phyloP scores from a whole-genome alignment of 345 rosid genomes.

The Pugionium cornutum region DNA sequence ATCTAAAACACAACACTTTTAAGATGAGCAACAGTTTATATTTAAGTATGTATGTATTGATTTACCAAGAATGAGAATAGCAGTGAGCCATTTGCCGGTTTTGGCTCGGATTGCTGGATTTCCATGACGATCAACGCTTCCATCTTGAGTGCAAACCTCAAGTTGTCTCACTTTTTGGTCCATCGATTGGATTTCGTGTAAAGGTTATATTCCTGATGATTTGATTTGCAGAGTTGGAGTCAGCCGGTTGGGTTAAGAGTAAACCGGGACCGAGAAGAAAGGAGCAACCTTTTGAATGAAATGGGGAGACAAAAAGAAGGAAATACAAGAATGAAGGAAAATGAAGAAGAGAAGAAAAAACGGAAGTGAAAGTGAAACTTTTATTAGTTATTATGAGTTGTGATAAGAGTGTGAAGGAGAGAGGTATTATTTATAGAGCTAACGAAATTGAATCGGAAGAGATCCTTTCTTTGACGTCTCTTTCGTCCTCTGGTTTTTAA shows the following conservation, averaged over 20 bases:
- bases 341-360: constrained; percentile 19
- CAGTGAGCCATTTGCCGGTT: constrained; percentile 87
- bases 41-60: not conserved
- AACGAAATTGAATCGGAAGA: constrained; percentile 21
- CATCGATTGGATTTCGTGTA: constrained; percentile 29
- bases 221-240: not conserved
- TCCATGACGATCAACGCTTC: constrained; percentile 79
- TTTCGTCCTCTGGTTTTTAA: constrained; percentile 25
- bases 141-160: constrained; percentile 63
- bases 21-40: not conserved
- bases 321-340: constrained; percentile 17
- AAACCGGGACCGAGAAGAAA: not conserved
- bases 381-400: constrained; percentile 24
- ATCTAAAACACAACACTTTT: constrained; percentile 2
- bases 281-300: constrained; percentile 13
- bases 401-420: constrained; percentile 35
- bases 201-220: not conserved
- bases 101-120: constrained; percentile 61
- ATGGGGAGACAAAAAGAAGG: not conserved
- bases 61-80: constrained; percentile 70
- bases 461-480: constrained; percentile 39
- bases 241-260: constrained; percentile 3
- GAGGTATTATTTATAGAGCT: constrained; percentile 35
- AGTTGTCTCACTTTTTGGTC: constrained; percentile 44
- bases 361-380: constrained; percentile 25